Percentiles rank a stretch among this genome's conserved stretches.
phyloP scores from a whole-genome alignment of 352 stramenopile genomes.

The Plasmopara halstedii region DNA sequence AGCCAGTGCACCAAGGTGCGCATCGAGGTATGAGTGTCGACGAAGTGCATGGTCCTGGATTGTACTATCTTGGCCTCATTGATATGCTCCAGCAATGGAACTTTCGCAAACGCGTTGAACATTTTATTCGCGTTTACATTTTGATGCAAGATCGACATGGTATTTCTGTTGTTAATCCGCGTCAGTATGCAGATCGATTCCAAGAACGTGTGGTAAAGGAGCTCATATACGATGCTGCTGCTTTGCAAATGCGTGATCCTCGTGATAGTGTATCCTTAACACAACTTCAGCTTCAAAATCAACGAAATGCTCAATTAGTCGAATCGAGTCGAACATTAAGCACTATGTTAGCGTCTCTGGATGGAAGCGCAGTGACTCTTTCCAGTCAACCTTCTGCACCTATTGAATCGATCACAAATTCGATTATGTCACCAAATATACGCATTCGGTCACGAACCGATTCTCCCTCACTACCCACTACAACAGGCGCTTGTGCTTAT shows the following conservation, averaged over 20 bases:
- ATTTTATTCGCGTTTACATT: constrained; percentile 69
- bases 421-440: constrained; percentile 13
- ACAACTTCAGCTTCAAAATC: constrained; percentile 36
- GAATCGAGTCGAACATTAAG: constrained; percentile 43
- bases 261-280: constrained; percentile 28
- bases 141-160: constrained; percentile 61
- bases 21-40: constrained; percentile 63
- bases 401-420: constrained; percentile 9
- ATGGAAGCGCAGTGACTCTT: constrained; percentile 13
- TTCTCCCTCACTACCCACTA: constrained; percentile 7
- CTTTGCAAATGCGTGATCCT: constrained; percentile 11
- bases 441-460: background rate
- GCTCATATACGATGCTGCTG: constrained; percentile 55
- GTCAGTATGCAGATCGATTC: constrained; percentile 69
- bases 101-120: constrained; percentile 85
- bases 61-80: constrained; percentile 94
- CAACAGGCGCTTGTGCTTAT: background rate
- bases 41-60: constrained; percentile 84
- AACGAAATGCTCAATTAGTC: constrained; percentile 29
- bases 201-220: constrained; percentile 68
- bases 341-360: constrained; percentile 47
- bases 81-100: constrained; percentile 95
- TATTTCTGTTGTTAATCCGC: constrained; percentile 65
- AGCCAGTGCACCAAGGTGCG: constrained; percentile 44
- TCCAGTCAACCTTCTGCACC: constrained; percentile 16